Evolutionary conservation across 345 rosid genomes (phyloP), one percentile per base, ranked within the genome.

Genomic region (Punica granatum): DNA sequence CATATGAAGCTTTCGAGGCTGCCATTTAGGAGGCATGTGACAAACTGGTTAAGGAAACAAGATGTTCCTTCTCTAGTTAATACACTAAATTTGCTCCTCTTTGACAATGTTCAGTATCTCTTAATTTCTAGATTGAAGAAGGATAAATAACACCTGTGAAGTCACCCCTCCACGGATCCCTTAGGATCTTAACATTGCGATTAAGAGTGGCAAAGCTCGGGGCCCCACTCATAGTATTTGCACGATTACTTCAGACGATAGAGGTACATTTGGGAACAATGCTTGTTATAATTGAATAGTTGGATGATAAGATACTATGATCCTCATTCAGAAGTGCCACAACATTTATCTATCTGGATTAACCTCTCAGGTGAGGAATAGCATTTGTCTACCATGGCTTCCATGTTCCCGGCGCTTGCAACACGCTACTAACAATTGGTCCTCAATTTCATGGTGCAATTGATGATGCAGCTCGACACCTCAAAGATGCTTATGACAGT

Each of bases 371-470:
- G 99, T 48, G 97, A 94, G 75, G 99, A 94, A 79, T 97, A 97
- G 59, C 86, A 92, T 84, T 94, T 93, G 97, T 94, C 99, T 65
- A 89, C 92, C 58, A 94, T n/a, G 99, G 99, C 63, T 96, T 96
- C 74, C 88, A 96, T 60, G 97, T 94, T 71, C 91, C 98, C 1
- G 97, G 98, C n/a, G 98, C 98, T 54, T 96, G 89, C 90, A 94
- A 94, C 83, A 79, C 91, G 58, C 83, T 94, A 81, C 84, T 94
- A 42, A 94, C 99, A 14, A 94, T 94, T 65, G 99, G 99, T 68
- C 99, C 97, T 7, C 86, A 96, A 79, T 94, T 94, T 73, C 97
- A 97, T 75, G 97, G 97, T 73, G 99, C 99, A 60, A 85, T 94
- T 78, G 96, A 94, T 71, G 99, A 94, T 68, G 99, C 95, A 64